phyloP scores from a whole-genome alignment of 306 rosid genomes.

The Fagus crenata region DNA sequence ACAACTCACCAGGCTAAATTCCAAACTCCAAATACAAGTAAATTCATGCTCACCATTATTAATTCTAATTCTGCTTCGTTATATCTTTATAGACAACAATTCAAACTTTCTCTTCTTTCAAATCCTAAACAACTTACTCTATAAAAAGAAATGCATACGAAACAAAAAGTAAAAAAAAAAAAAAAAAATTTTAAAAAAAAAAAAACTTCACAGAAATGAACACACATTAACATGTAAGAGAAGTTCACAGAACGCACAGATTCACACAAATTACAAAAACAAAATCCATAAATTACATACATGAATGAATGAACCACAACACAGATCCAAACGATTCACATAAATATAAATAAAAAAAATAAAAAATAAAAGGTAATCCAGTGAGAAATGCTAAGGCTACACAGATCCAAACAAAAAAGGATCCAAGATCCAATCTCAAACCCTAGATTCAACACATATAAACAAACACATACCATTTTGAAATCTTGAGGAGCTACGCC shows the following conservation, averaged over 20 bases:
- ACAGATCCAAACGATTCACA: not conserved
- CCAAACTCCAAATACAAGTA: not conserved
- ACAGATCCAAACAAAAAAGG: constrained; percentile 9
- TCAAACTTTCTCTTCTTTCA: not conserved
- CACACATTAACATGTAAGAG: not conserved
- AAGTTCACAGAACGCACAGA: too few relatives aligned
- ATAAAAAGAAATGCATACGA: not conserved
- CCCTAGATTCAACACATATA: constrained; percentile 12
- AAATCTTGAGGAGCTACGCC: constrained; percentile 87
- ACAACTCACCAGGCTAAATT: not conserved
- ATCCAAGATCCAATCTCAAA: constrained; percentile 19
- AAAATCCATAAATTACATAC: not conserved
- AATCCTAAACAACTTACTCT: not conserved
- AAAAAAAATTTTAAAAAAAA: too few relatives aligned
- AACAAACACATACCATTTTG: constrained; percentile 42
- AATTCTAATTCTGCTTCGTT: not conserved
- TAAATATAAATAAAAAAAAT: not conserved
- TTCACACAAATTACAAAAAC: not conserved
- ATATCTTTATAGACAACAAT: too few relatives aligned
- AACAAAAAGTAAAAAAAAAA: not conserved
- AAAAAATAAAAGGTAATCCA: not conserved
- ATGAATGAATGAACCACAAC: not conserved
- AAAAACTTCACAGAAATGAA: not conserved
- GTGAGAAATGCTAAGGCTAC: constrained; percentile 7
- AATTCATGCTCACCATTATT: not conserved